Base-by-base conservation (phyloP, 495 filamentous ascomycete genomes). In the Staphylotrichum longicolle region DNA sequence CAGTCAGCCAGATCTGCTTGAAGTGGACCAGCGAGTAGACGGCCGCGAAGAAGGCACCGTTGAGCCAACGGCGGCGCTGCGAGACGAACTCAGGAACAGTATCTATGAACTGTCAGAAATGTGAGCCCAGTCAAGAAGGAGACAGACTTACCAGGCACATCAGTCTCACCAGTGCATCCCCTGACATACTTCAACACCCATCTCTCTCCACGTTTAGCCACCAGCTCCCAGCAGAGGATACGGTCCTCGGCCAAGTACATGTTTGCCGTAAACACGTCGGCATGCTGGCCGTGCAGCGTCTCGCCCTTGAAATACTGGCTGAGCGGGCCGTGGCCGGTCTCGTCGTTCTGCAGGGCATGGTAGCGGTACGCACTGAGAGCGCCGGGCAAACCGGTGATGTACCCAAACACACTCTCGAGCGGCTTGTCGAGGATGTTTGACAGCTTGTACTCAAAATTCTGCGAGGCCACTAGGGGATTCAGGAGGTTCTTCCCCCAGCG, bases 371-470 rank as follows among this genome's bases (percentile, higher is more conserved):
- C 95, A 72, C 88, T 92, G 50, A 99, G 80, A 5, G 95, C 95
- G 68, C 95, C 95, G 3, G 95, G 95, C 53, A 98, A 75, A 69
- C 98, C 95, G 27, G 95, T 97, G 64, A 98, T 98, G 68, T 98
- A 98, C 4, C 95, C 95, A 69, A 99, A 98, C 3, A 97, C 95
- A 3, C 88, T 93, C 74, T 99, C 95, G 30, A 99, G 78, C 4
- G 95, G 95, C 74, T 98, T 98, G 71, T 99, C 95, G 33, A 99
- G 80, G 68, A 99, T 99, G 63, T 98, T 99, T 7, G 91, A 96
- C 93, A 98, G 96, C 78, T 99, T 99, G 81, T 99, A 99, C 74
- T 99, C 95, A 67, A 98, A 99, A 68, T 99, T 98, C 73, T 99
- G 95, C 49, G 90, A 93, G 0, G 95, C 95, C 7, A 99, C 92